These are phyloP conservation scores for Dendrobium officinale DNA, from an alignment of 106 monocot species.

Conservation along the genomic window DNA sequence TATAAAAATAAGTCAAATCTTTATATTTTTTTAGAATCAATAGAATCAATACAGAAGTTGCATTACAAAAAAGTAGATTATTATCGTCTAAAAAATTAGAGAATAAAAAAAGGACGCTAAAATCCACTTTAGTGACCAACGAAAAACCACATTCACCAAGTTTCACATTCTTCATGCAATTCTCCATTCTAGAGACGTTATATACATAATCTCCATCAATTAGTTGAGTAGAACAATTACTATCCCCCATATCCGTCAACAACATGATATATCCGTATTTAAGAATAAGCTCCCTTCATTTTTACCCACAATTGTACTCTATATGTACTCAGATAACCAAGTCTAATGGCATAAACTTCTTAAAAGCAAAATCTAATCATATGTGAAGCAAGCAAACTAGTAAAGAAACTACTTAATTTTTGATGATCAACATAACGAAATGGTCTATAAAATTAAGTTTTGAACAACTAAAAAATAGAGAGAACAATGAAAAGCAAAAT, in stretches of 20 bases:
- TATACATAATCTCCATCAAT: conserved; percentile 64
- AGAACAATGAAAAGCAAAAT: neutral
- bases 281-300: neutral
- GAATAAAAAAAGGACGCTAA: too few relatives aligned
- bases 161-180: conserved; percentile 34
- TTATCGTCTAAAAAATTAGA: too few relatives aligned
- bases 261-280: neutral
- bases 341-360: neutral
- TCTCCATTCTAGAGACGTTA: conserved; percentile 38
- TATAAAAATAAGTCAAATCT: too few relatives aligned
- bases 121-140: neutral
- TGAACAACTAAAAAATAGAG: neutral
- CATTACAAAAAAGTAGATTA: too few relatives aligned
- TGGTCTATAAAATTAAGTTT: neutral
- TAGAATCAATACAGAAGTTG: too few relatives aligned
- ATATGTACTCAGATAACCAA: neutral
- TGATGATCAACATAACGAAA: neutral
- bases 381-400: neutral
- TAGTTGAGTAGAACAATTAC: conserved; percentile 40
- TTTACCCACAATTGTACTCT: neutral
- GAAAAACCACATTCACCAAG: conserved; percentile 64
- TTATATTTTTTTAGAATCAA: too few relatives aligned
- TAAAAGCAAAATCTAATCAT: neutral
- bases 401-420: neutral
- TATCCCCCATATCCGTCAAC: conserved; percentile 43